Percentiles rank a stretch among this genome's conserved stretches.
These are phyloP conservation scores for Erythrobasidium yunnanense DNA, from an alignment of 768 basidiomycete species.

Conservation along the genomic window DNA sequence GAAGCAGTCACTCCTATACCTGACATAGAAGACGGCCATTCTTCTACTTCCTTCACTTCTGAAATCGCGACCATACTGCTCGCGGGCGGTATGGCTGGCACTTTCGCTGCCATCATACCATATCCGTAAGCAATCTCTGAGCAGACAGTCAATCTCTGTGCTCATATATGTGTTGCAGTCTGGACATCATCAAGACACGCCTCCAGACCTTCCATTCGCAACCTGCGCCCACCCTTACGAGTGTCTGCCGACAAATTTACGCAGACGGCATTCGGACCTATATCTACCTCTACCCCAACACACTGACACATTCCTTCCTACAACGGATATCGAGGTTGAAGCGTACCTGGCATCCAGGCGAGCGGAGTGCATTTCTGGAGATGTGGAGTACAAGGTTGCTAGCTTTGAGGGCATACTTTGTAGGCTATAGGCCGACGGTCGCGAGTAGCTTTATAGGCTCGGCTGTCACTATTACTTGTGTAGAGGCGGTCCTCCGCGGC, in stretches of 20 bases:
- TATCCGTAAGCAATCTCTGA: slow-evolving; percentile 7
- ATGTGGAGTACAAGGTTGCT: slow-evolving; percentile 10
- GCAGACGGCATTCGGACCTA: not conserved
- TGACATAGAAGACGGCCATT: not conserved
- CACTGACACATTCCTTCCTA: slow-evolving; percentile 8
- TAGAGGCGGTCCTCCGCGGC: not conserved
- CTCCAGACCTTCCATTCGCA: slow-evolving; percentile 12
- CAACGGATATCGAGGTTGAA: not conserved
- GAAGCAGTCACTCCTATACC: slow-evolving; percentile 6
- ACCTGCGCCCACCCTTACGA: slow-evolving; percentile 12
- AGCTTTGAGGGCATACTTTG: slow-evolving; percentile 8
- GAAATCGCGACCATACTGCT: slow-evolving; percentile 1
- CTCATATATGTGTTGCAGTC: not conserved
- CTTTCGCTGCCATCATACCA: slow-evolving; percentile 11
- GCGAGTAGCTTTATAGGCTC: slow-evolving; percentile 26
- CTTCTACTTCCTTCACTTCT: not conserved
- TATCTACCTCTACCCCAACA: slow-evolving; percentile 20
- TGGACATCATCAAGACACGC: slow-evolving; percentile 26
- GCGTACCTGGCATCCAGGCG: slow-evolving; percentile 19
- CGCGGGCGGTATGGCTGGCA: slow-evolving; percentile 16
- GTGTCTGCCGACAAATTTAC: slow-evolving; percentile 6
- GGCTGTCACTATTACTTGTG: slow-evolving; percentile 19
- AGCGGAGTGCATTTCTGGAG: slow-evolving; percentile 8
- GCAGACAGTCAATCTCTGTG: not conserved
- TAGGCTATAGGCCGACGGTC: slow-evolving; percentile 20